Percentiles rank a stretch among this genome's conserved stretches.
These are phyloP conservation scores for Monascus ruber DNA, from an alignment of 2,329 filamentous ascomycete genomes.

Conservation along the genomic window DNA sequence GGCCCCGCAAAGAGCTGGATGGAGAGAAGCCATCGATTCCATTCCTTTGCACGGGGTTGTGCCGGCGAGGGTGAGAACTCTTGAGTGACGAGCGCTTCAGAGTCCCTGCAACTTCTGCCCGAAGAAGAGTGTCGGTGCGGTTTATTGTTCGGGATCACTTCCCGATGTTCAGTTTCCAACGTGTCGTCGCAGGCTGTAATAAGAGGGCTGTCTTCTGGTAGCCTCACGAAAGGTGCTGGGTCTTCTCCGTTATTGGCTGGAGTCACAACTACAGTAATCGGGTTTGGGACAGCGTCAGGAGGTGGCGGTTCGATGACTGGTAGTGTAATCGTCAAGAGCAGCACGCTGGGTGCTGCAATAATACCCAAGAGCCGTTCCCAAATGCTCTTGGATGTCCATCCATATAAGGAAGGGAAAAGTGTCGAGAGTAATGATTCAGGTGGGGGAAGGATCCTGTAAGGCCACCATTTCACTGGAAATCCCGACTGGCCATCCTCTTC, in stretches of 20 bases:
- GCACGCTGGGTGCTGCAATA: conserved; percentile 78
- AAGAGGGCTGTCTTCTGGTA: conserved; percentile 27
- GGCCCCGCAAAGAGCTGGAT: conserved; percentile 81
- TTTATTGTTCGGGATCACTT: neutral
- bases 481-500: conserved; percentile 31
- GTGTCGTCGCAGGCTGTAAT: conserved; percentile 12
- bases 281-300: conserved; percentile 37
- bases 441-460: conserved; percentile 59
- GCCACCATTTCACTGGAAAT: conserved; percentile 61
- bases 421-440: conserved; percentile 61
- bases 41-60: conserved; percentile 39
- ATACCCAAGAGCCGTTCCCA: conserved; percentile 74
- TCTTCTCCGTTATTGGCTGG: conserved; percentile 8
- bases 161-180: conserved; percentile 3
- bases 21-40: conserved; percentile 85
- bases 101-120: conserved; percentile 20
- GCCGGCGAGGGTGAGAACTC: conserved; percentile 8
- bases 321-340: conserved; percentile 77
- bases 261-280: conserved; percentile 17
- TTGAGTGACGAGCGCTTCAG: conserved; percentile 26
- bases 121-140: neutral
- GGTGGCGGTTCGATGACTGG: conserved; percentile 71
- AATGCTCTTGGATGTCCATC: conserved; percentile 70
- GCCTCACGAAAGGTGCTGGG: conserved; percentile 15
- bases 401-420: conserved; percentile 76